These are phyloP conservation scores for Cyberlindnera euphorbiiphila DNA, from an alignment of 805 yeast species.

Conservation along the genomic window DNA sequence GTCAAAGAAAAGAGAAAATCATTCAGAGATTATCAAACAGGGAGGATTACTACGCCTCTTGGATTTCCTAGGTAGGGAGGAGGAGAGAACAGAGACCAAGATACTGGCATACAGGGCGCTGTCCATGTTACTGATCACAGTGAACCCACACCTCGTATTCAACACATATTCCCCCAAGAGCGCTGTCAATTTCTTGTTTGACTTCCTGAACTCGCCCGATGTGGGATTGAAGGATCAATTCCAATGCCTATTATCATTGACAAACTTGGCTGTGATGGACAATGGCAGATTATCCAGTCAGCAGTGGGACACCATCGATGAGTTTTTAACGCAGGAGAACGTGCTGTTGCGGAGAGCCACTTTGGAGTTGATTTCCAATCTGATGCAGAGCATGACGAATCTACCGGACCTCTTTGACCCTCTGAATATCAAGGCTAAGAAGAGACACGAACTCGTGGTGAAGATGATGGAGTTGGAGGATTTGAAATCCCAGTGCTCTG, in stretches of 20 bases:
- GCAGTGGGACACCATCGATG: constrained; percentile 45
- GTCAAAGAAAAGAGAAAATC: constrained; percentile 23
- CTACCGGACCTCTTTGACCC: constrained; percentile 60
- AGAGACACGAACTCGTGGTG: constrained; percentile 39
- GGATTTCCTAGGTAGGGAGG: constrained; percentile 13
- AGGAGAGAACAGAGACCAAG: constrained; percentile 12
- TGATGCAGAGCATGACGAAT: constrained; percentile 37
- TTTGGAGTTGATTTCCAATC: constrained; percentile 61
- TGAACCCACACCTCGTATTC: constrained; percentile 44
- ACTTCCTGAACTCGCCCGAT: constrained; percentile 31
- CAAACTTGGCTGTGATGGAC: constrained; percentile 52
- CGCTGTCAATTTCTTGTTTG: constrained; percentile 34
- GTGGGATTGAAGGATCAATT: constrained; percentile 35
- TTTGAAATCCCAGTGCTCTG: constrained; percentile 39
- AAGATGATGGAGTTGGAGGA: constrained; percentile 39
- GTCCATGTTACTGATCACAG: constrained; percentile 39
- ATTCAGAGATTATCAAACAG: constrained; percentile 38
- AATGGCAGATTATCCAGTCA: constrained; percentile 32
- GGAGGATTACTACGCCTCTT: constrained; percentile 42
- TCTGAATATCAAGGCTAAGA: constrained; percentile 32
- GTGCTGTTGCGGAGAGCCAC: constrained; percentile 51
- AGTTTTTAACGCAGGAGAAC: constrained; percentile 41
- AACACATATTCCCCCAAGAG: constrained; percentile 20
- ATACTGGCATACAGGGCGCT: constrained; percentile 38
- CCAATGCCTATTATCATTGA: constrained; percentile 60